Base-by-base conservation (phyloP, 331 rosid genomes). In the Rosa hybrid region DNA sequence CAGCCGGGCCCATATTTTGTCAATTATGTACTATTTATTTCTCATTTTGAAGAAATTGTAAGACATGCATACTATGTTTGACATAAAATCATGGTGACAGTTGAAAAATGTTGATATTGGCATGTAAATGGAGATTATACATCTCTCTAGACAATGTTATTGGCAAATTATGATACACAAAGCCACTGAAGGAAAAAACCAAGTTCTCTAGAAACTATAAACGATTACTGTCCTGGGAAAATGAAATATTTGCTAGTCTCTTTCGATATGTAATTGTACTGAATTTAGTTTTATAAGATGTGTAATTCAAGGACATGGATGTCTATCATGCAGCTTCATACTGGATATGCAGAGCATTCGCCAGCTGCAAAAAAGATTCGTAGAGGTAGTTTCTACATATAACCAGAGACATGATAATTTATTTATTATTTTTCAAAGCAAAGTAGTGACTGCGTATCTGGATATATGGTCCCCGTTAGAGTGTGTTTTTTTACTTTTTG, bases 251-350 rank as follows among this genome's bases (percentile, higher is more conserved):
- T 56, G 41, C 14, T 57, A 12, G 54, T 75, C 54, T 75, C 10
- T 42, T 57, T 45, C 21, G 16, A 21, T 45, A 5, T 25, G 7
- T 44, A 44, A 14, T 9, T 59, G 57, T 60, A 41, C 63, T 57
- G 42, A 21, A 42, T 59, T 60, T 75, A 12, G 57, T 74, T 75
- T 16, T 23, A 48, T 75, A 59, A 12, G 44, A 39, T 59, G 77
- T 20, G 38, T 45, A 44, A 71, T 41, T 71, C 53, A 84, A 78
- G 65, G 67, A 50, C 2, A 77, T 79, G 60, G 62, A 57, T 88
- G 56, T 82, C 76, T 86, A 20, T 68, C 80, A 63, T 78, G 87
- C 92, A 95, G 99, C 98, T 93, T 85, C 99, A 93, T 84, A 72
- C 90, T 79, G 92, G 94, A 64, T 56, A 41, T 75, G 91, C 90